Conservation (phyloP, 495 filamentous ascomycete species). For the Hypoxylon fragiforme region DNA sequence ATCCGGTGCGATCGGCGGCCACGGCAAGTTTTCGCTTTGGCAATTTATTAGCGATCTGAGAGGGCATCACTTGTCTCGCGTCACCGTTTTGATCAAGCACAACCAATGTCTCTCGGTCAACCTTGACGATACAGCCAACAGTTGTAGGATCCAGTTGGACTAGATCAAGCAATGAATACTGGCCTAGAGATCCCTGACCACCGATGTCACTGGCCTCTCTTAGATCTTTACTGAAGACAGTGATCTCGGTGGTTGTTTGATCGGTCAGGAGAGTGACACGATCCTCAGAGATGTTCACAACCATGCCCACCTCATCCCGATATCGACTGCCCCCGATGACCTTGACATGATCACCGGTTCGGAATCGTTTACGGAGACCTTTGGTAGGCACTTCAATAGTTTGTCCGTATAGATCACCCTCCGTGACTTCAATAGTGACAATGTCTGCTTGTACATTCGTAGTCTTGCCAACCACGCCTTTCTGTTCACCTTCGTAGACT, state of each 20-base stretch:
- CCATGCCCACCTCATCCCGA: constrained; percentile 93
- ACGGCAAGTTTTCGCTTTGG: constrained; percentile 77
- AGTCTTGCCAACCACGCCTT: constrained; percentile 82
- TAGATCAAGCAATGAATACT: constrained; percentile 89
- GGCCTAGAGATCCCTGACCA: constrained; percentile 73
- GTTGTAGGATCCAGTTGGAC: constrained; percentile 92
- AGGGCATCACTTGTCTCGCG: constrained; percentile 78
- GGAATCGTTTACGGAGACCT: constrained; percentile 90
- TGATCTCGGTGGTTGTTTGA: constrained; percentile 87
- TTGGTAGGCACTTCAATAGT: constrained; percentile 90
- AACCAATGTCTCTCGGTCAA: constrained; percentile 87
- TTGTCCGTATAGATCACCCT: constrained; percentile 80
- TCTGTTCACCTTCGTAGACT: constrained; percentile 94
- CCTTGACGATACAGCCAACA: constrained; percentile 90
- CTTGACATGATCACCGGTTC: constrained; percentile 95
- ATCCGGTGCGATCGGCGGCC: constrained; percentile 89
- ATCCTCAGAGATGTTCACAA: constrained; percentile 88
- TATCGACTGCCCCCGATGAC: constrained; percentile 95
- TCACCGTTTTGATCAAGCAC: constrained; percentile 90
- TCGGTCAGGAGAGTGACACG: constrained; percentile 90
- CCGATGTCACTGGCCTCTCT: constrained; percentile 89
- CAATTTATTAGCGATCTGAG: constrained; percentile 86
- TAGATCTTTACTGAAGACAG: constrained; percentile 96
- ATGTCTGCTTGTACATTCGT: constrained; percentile 89
- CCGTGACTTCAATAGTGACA: constrained; percentile 82